Evolutionary conservation across 2,329 filamentous ascomycete genomes (phyloP), one percentile per base, ranked within the genome.

Genomic region (Venturia asperata): DNA sequence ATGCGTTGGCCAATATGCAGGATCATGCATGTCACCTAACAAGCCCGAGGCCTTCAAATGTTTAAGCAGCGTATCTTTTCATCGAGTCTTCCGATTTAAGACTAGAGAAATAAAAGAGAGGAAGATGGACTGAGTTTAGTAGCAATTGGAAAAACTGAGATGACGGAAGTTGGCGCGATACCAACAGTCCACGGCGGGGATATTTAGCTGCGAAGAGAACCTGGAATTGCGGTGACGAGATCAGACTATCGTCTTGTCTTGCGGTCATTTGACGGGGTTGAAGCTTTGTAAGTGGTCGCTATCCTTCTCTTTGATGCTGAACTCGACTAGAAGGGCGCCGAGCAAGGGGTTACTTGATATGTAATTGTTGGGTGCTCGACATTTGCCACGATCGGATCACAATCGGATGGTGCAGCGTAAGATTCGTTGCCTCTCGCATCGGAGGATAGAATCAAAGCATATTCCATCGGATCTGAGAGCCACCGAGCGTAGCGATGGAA

Each of bases 1-100:
- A 61, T 61, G 60, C 60, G 60, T 37, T 61, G 60, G 60, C 42
- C 21, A 21, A 27, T 45, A 39, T 61, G 60, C 60, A 61, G 34
- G 56, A 61, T 42, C n/a, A 43, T 61, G 60, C 60, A 61, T 42
- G 60, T 30, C 52, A 58, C 52, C 27, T 15, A 37, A 37, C 30
- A 15, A 37, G 13, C 19, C 52, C 52, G 52, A 58, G 52, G 52
- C 19, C 52, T 58, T 5, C 30, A 27, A 58, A 58, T 21, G 3
- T 13, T n/a, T 11, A 58, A 37, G 6, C 9, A 58, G 5, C 37
- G 30, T 58, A 15, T 34, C 52, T 58, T 4, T 27, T 15, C 27
- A 37, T 58, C 10, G 15, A 34, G 6, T 37, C 37, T 1, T 19
- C 30, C 13, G 21, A n/a, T 58, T 37, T 17, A 19, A n/a, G 27